Evolutionary conservation across 208 protist species (phyloP).

Genomic region (Giardia muris): DNA sequence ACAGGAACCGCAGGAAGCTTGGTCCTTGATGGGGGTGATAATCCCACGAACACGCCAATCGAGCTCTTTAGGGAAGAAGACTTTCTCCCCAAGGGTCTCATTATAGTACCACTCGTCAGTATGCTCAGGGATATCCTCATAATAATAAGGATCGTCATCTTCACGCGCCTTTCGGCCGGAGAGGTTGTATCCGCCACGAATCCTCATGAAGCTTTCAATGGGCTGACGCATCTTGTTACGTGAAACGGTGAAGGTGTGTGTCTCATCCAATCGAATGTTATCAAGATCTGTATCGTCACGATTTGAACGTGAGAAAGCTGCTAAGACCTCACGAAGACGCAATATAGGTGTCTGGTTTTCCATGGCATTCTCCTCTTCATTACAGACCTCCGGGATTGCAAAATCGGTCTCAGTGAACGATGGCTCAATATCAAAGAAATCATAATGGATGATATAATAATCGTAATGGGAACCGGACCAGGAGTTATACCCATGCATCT

Average conservation of each 20-base stretch:
- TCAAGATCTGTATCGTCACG: background rate
- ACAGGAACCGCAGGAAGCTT: conserved; percentile 36
- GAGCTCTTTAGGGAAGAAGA: background rate
- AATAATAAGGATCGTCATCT: background rate
- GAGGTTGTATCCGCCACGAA: background rate
- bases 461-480: background rate
- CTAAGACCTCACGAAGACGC: background rate
- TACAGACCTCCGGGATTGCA: background rate
- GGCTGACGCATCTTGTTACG: background rate
- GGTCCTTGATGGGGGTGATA: conserved; percentile 31
- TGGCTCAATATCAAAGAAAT: conserved; percentile 14
- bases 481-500: conserved; percentile 18
- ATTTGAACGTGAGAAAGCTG: background rate
- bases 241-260: background rate
- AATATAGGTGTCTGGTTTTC: background rate
- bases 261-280: background rate
- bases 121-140: background rate
- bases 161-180: background rate
- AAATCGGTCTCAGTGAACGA: conserved; percentile 5
- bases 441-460: background rate
- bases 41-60: conserved; percentile 18
- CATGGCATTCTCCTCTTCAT: background rate
- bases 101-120: background rate
- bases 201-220: background rate
- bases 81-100: background rate